A percentile compares a stretch with the other conserved stretches of the same genome.
phyloP scores from a whole-genome alignment of 2,329 filamentous ascomycete species.

The Drechslera avenae region DNA sequence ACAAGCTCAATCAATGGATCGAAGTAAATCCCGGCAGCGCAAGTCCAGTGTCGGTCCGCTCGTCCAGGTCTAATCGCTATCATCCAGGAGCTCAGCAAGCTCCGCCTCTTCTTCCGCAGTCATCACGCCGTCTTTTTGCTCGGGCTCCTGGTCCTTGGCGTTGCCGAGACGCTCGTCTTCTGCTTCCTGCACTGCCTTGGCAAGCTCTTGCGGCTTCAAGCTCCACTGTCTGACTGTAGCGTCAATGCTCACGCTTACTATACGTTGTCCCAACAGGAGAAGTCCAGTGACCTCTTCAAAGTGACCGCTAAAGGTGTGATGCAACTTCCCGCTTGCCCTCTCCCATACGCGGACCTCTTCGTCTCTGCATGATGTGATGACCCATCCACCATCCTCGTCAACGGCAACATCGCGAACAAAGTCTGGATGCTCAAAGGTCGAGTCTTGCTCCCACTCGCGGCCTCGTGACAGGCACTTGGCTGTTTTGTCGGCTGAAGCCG shows the following conservation, averaged over 20 bases:
- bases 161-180: constrained; percentile 57
- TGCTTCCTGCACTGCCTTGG: constrained; percentile 58
- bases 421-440: constrained; percentile 78
- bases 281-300: constrained; percentile 91
- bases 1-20: constrained; percentile 26
- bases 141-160: constrained; percentile 50
- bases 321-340: constrained; percentile 69
- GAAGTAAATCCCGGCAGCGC: constrained; percentile 24
- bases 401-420: constrained; percentile 85
- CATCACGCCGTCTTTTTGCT: constrained; percentile 61
- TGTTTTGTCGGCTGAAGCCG: constrained; percentile 88
- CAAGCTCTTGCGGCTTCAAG: constrained; percentile 65
- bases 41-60: constrained; percentile 26
- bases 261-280: constrained; percentile 62
- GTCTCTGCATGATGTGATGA: constrained; percentile 86
- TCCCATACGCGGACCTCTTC: constrained; percentile 95
- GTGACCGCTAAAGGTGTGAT: constrained; percentile 79
- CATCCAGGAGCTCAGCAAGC: constrained; percentile 86
- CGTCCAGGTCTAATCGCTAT: constrained; percentile 58
- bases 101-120: constrained; percentile 93
- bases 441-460: constrained; percentile 72
- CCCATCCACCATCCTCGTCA: constrained; percentile 71
- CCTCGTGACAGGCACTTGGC: constrained; percentile 76
- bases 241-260: constrained; percentile 88
- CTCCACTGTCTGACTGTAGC: constrained; percentile 86